Percentiles rank a stretch among this genome's conserved stretches.
Evolutionary conservation across 176 grass and related monocot species (phyloP).

Genomic region (Triticum urartu): DNA sequence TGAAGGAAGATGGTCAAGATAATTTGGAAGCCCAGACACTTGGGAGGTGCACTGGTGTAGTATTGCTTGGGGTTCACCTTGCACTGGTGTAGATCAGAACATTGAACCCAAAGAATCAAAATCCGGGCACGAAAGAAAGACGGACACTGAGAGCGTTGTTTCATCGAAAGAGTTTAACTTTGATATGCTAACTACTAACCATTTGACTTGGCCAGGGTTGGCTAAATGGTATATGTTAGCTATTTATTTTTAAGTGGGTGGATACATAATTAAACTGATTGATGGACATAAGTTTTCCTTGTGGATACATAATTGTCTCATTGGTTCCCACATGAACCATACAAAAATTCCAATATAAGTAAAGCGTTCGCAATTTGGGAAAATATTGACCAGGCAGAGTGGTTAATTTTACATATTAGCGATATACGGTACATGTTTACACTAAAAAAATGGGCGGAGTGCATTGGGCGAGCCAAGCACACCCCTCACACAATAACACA

Average conservation of each 20-base stretch:
- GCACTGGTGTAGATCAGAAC: too few relatives aligned
- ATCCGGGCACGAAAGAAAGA: slow-evolving; percentile 74
- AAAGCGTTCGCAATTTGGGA: neutral
- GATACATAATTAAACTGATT: slow-evolving; percentile 1
- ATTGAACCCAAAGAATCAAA: slow-evolving; percentile 82
- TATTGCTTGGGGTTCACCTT: slow-evolving; percentile 65
- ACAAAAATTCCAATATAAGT: neutral
- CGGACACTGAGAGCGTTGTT: slow-evolving; percentile 51
- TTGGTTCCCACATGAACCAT: neutral
- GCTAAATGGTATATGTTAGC: slow-evolving; percentile 87
- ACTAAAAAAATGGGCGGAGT: too few relatives aligned
- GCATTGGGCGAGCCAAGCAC: too few relatives aligned
- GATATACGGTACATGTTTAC: neutral
- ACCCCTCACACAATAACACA: too few relatives aligned
- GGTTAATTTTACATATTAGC: neutral
- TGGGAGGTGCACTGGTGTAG: slow-evolving; percentile 68
- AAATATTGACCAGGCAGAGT: neutral
- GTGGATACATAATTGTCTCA: neutral
- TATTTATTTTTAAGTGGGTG: slow-evolving; percentile 61
- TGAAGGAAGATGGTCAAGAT: slow-evolving; percentile 60
- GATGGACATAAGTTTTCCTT: neutral
- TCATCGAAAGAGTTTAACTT: slow-evolving; percentile 67
- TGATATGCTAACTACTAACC: slow-evolving; percentile 73
- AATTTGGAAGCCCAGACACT: slow-evolving; percentile 58
- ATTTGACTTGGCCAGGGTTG: slow-evolving; percentile 85